Base-by-base conservation (phyloP, 208 protist genomes). In the Leishmania guyanensis region DNA sequence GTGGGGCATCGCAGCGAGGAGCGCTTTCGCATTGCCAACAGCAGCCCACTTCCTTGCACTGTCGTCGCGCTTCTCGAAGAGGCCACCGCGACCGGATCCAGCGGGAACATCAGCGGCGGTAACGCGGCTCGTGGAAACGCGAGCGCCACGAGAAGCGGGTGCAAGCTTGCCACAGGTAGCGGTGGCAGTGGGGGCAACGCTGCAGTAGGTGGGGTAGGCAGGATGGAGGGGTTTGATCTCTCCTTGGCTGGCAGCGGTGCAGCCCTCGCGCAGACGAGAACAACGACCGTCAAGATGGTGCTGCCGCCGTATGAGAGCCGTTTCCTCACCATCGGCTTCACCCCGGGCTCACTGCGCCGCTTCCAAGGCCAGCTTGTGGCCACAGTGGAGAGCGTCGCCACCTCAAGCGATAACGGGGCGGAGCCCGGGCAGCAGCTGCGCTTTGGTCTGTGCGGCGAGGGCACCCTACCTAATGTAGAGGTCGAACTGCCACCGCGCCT, bases 251-350 rank as follows among this genome's bases (percentile, higher is more conserved):
- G 82, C 6, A 89, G 88, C 26, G 72, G 46, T 51, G 76, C 43
- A 26, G 17, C 75, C 10, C 10, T n/a, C 10, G 50, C 66, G 65
- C 68, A 65, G 36, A 33, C 58, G 29, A 79, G 68, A 79, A 74
- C 58, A 51, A 22, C 46, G 5, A 51, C 50, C 26, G 58, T 84
- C 17, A 74, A 69, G 72, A 70, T 99, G 29, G 77, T 89, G 43
- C 93, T 99, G 62, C 97, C 98, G 22, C 95, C 97, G 12, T 98
- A 99, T 82, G 98, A 99, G 86, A 97, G 97, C 84, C 93, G 97
- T 60, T 99, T 98, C 84, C 95, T 99, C 1, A 98, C 92, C 12
- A 86, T 99, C 2, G 92, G 85, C 75, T 99, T 99, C 86, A 90
- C 75, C 2, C 98, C 98, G 16, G 79, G 75, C 16, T 77, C 88